A percentile compares a stretch with the other conserved stretches of the same genome.
Evolutionary conservation across 1,139 yeast species (phyloP).

Genomic region (Kluyveromyces marxianus): DNA sequence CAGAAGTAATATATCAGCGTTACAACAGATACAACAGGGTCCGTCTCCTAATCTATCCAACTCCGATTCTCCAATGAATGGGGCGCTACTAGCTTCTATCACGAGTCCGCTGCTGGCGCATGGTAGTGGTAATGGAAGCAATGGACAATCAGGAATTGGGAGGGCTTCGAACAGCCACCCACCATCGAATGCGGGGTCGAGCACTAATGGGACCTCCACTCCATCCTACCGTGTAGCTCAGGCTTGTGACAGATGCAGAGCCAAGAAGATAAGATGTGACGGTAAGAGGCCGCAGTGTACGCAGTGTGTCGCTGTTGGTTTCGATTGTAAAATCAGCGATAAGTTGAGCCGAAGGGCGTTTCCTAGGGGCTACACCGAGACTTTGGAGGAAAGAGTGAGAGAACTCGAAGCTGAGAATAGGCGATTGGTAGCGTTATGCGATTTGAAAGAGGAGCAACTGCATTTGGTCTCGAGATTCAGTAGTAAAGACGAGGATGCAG

Average conservation of each 20-base stretch:
- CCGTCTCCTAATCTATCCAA: neutral
- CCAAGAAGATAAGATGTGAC: constrained; percentile 49
- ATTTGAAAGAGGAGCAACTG: constrained; percentile 56
- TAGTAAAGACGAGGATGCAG: constrained; percentile 7
- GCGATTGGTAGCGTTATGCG: constrained; percentile 43
- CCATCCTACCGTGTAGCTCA: constrained; percentile 51
- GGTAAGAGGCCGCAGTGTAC: constrained; percentile 42
- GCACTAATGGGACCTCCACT: constrained; percentile 4
- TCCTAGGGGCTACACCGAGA: constrained; percentile 71
- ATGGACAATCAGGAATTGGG: neutral
- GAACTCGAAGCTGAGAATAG: constrained; percentile 55
- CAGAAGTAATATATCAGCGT: neutral
- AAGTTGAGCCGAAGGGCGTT: constrained; percentile 62
- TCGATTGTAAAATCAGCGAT: constrained; percentile 70
- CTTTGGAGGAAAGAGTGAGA: constrained; percentile 52
- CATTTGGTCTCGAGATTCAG: constrained; percentile 24
- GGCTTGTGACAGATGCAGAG: constrained; percentile 82
- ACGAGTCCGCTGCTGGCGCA: neutral
- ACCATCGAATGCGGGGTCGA: constrained; percentile 1
- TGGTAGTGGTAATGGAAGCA: no score
- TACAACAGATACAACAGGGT: constrained; percentile 1
- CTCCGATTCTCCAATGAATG: constrained; percentile 4
- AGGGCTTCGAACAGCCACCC: neutral
- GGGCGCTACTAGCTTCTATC: neutral
- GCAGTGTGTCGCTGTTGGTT: constrained; percentile 59